Base-by-base conservation (phyloP, 1,139 yeast species). In the Taphrina sp. region DNA sequence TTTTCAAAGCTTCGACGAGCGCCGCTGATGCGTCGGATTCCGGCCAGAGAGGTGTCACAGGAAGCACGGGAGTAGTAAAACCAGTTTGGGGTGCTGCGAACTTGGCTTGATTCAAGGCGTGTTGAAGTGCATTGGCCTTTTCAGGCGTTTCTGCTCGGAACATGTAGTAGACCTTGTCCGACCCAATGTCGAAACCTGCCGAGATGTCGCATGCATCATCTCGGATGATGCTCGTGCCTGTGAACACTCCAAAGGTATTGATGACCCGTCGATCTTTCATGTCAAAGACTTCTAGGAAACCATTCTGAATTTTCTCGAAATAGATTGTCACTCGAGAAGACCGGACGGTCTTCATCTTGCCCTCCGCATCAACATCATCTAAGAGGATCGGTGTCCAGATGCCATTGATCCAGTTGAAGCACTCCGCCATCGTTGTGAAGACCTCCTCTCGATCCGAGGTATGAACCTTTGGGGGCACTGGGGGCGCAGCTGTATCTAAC, bases 141-240 rank as follows among this genome's bases (percentile, higher is more conserved):
- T 49, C 54, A 3, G 54, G 54, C 8, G 38, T 49, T 26, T 49
- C 54, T 10, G 46, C 44, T n/a, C 54, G 20, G 39, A 49, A 49
- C 54, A 49, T 49, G 39, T 38, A 34, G 34, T 49, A 49, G 19
- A 49, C 54, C 54, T 49, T 49, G 37, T 49, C 54, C 5, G 24
- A 19, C 3, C 54, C 54, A n/a, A 49, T 41, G 20, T 49, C 54
- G 24, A 49, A 49, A 12, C 54, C 54, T 19, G 39, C 54, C 2
- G 54, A 49, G 29, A 49, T 49, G 37, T 49, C 54, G 20, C 54
- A 49, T 23, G 54, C 19, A 22, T 49, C 54, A 24, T 49, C 54
- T n/a, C 54, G 54, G 17, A 49, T 49, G 24, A 49, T 33, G 24
- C 54, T 49, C 1, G 54, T 37, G 14, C 46, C 46, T n/a, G 46